These are phyloP conservation scores for Kodamaea kakaduensis DNA, from an alignment of 805 yeast genomes.

Conservation along the genomic window DNA sequence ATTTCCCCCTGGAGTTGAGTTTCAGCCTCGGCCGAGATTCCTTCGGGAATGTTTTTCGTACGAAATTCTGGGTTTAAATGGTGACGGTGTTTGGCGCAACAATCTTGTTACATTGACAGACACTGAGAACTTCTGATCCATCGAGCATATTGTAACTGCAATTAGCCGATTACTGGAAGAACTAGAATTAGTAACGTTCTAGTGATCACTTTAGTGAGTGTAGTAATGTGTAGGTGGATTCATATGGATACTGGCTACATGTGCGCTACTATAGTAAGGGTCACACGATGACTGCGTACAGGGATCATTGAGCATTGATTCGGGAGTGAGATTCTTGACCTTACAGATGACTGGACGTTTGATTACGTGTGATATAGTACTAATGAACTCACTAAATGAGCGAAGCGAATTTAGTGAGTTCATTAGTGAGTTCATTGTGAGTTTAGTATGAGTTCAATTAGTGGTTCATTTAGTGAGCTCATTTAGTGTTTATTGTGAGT, in stretches of 20 bases:
- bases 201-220: too few species aligned
- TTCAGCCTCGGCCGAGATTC: slow-evolving; percentile 26
- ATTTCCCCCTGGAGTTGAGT: slow-evolving; percentile 44
- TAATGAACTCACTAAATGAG: too few species aligned
- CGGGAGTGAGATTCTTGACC: slow-evolving; percentile 3
- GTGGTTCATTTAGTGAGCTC: too few species aligned
- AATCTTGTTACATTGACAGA: slow-evolving; percentile 44
- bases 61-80: slow-evolving; percentile 39
- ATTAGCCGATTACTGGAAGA: slow-evolving; percentile 1
- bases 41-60: slow-evolving; percentile 30
- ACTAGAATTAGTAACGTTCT: neutral
- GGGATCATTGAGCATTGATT: neutral
- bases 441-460: too few species aligned
- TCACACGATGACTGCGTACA: slow-evolving; percentile 4
- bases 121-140: slow-evolving; percentile 48
- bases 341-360: slow-evolving; percentile 3
- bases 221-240: too few species aligned
- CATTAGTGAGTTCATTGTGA: too few species aligned
- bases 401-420: too few species aligned
- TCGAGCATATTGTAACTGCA: neutral
- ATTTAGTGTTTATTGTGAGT: too few species aligned
- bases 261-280: too few species aligned
- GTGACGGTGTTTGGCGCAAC: slow-evolving; percentile 51
- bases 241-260: too few species aligned
- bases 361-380: slow-evolving; percentile 5